Conservation (phyloP, 306 rosid genomes). For the Amphicarpaea edgeworthii region DNA sequence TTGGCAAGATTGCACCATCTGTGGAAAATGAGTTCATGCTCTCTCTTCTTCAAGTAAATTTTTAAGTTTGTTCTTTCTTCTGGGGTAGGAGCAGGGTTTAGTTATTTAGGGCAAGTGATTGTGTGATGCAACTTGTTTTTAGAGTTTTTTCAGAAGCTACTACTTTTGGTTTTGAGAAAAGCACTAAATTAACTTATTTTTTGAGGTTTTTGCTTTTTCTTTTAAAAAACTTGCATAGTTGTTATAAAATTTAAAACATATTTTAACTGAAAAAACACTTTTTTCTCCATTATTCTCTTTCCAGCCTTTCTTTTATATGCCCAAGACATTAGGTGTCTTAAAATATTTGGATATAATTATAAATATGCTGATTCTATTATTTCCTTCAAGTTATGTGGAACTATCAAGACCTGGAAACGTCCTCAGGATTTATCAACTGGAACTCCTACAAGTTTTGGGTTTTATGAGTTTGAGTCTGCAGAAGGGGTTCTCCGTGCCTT, state of each 20-base stretch:
- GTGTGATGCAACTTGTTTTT: background rate
- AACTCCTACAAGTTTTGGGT: conserved; percentile 89
- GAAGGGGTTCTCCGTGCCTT: conserved; percentile 98
- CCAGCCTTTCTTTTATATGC: conserved; percentile 3
- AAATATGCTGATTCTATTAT: conserved; percentile 34
- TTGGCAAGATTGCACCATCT: conserved; percentile 91
- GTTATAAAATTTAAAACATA: background rate
- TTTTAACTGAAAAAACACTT: background rate
- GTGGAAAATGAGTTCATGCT: conserved; percentile 94
- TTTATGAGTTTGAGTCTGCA: conserved; percentile 94
- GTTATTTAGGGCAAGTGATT: conserved; percentile 3
- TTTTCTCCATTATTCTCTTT: background rate
- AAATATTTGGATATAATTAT: conserved; percentile 9
- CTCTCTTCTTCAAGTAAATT: conserved; percentile 79
- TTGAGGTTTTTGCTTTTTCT: background rate
- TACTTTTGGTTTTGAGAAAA: background rate
- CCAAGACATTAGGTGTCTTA: background rate
- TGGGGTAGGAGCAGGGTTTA: conserved; percentile 6
- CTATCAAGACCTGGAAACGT: conserved; percentile 97
- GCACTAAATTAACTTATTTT: background rate
- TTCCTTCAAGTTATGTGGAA: conserved; percentile 81
- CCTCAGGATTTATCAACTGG: conserved; percentile 88
- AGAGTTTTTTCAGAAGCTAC: background rate
- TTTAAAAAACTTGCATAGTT: background rate
- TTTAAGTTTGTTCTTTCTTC: conserved; percentile 27